These are phyloP conservation scores for Hyparrhenia diplandra DNA, from an alignment of 176 grass and related monocot species.

Conservation along the genomic window DNA sequence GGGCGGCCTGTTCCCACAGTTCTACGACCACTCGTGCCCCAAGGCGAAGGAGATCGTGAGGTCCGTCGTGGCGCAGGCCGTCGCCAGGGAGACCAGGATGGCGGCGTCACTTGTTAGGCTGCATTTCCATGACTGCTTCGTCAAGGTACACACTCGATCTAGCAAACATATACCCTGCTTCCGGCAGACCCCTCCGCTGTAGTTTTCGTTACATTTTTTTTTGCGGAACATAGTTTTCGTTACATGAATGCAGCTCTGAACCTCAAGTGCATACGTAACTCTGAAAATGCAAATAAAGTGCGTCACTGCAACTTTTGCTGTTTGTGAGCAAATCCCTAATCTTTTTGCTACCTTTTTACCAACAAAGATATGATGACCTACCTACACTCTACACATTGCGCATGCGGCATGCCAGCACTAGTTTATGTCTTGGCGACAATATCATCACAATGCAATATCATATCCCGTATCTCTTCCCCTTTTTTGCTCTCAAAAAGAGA, in stretches of 20 bases:
- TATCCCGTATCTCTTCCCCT: neutral
- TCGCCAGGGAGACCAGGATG: conserved; percentile 73
- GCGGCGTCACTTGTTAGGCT: conserved; percentile 69
- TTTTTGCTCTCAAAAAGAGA: neutral
- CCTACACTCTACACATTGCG: neutral
- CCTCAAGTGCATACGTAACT: too few species aligned
- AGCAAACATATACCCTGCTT: too few species aligned
- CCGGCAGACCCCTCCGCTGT: too few species aligned
- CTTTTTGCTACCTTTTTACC: neutral
- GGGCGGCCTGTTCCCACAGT: conserved; percentile 55
- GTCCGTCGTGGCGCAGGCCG: conserved; percentile 54
- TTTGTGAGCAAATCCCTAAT: too few species aligned
- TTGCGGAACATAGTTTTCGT: too few species aligned
- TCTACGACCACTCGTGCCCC: conserved; percentile 74
- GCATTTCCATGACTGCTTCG: conserved; percentile 58
- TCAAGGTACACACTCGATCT: conserved; percentile 33
- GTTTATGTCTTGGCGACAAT: neutral
- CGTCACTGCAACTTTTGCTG: neutral
- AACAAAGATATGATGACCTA: conserved; percentile 8
- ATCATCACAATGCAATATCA: neutral
- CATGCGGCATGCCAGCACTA: neutral
- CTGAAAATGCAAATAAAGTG: neutral
- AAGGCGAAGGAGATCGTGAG: conserved; percentile 57
- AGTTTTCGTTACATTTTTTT: too few species aligned
- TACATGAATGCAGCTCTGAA: too few species aligned